A percentile compares a stretch with the other conserved stretches of the same genome.
Evolutionary conservation across 495 filamentous ascomycete genomes (phyloP).

Genomic region (Neurospora sp.): DNA sequence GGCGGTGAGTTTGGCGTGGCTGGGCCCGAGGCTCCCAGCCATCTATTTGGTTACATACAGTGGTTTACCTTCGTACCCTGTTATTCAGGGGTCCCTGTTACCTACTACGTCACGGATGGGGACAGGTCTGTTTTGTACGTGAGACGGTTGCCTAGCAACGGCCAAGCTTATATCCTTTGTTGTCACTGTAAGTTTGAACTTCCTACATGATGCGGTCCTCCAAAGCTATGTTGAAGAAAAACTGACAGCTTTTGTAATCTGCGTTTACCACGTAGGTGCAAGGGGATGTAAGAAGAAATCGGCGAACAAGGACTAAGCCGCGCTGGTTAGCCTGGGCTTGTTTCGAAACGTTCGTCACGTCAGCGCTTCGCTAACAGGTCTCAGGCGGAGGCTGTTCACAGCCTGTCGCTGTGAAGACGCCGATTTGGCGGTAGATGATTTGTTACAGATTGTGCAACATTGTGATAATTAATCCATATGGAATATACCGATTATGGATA

Average conservation of each 20-base stretch:
- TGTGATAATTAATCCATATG: background rate
- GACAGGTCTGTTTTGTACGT: conserved; percentile 1
- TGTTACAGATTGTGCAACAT: background rate
- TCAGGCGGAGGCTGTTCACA: background rate
- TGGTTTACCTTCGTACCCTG: background rate
- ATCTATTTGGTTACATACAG: background rate
- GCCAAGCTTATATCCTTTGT: background rate
- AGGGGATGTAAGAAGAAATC: background rate
- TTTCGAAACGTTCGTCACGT: background rate
- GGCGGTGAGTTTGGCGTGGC: background rate
- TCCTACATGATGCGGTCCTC: background rate
- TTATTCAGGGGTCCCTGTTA: background rate
- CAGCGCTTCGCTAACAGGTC: background rate
- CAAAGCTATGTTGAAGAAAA: background rate
- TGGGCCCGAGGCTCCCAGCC: background rate
- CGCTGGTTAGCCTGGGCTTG: background rate
- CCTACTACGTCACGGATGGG: background rate
- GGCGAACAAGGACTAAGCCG: background rate
- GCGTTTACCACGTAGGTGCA: too few relatives aligned
- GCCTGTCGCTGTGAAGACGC: background rate
- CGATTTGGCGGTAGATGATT: background rate
- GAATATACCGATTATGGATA: background rate
- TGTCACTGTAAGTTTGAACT: background rate
- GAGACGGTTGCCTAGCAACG: background rate
- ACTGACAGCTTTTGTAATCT: background rate